Evolutionary conservation across 306 rosid genomes (phyloP).

Genomic region (Trifolium subterraneum): DNA sequence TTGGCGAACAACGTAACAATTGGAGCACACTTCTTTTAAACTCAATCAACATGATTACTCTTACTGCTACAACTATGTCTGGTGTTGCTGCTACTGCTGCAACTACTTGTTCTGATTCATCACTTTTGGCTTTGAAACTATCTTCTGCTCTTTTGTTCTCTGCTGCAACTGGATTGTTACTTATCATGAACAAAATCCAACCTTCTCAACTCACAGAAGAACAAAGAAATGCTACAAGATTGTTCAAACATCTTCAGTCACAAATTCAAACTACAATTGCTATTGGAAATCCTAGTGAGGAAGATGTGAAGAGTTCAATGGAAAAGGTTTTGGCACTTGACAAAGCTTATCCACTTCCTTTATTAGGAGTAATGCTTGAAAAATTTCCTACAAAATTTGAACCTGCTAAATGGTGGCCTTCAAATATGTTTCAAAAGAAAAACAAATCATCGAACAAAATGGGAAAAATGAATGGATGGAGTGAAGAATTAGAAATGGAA

Average conservation of each 20-base stretch:
- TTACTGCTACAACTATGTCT: constrained; percentile 66
- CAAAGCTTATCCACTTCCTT: constrained; percentile 80
- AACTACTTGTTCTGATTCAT: background rate
- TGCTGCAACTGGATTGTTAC: constrained; percentile 68
- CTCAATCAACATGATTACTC: constrained; percentile 82
- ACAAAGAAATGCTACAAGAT: constrained; percentile 71
- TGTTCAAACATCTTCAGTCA: constrained; percentile 57
- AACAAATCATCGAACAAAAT: background rate
- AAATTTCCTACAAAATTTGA: constrained; percentile 63
- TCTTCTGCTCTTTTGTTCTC: constrained; percentile 64
- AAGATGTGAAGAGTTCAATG: constrained; percentile 56
- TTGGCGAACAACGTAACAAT: constrained; percentile 67
- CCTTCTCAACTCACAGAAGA: constrained; percentile 90
- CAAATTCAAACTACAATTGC: constrained; percentile 53
- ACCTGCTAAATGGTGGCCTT: constrained; percentile 89
- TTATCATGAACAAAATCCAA: constrained; percentile 72
- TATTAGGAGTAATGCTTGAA: constrained; percentile 80
- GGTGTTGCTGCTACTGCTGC: constrained; percentile 50
- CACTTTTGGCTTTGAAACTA: constrained; percentile 57
- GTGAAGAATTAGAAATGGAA: constrained; percentile 56
- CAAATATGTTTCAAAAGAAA: background rate
- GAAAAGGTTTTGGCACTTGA: constrained; percentile 70
- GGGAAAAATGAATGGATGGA: constrained; percentile 57
- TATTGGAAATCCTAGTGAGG: constrained; percentile 38
- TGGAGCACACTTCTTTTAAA: constrained; percentile 71